Base-by-base conservation (phyloP, 1,284 basidiomycete genomes). In the Fistulinella cinereoalba region DNA sequence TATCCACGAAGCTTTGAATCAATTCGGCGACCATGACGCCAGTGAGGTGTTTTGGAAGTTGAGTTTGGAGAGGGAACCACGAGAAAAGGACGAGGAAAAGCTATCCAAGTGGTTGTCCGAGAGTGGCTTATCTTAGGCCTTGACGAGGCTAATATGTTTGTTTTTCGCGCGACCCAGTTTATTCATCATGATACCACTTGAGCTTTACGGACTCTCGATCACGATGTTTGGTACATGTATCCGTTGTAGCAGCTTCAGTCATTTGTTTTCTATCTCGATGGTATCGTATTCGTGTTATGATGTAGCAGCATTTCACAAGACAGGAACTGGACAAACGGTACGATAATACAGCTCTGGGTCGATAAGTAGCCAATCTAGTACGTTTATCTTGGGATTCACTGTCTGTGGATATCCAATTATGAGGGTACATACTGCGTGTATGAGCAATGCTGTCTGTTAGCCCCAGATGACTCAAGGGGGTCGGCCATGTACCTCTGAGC, bases 51-150 rank as follows among this genome's bases (percentile, higher is more conserved):
- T 81, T 58, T 90, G 85, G 73, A 79, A 85, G 49, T 62, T 83
- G 46, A 83, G 80, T 62, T 58, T 88, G 53, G 71, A 74, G 53
- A 64, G 87, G 21, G 88, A 92, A 59, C 88, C 88, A n/a, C 74
- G 85, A 33, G 88, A 90, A 63, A 73, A 77, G 38, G 85, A 88
- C 49, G 84, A 84, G 50, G 81, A 84, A 61, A 83, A 76, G 69
- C 77, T 88, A 66, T 80, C 81, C 37, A 67, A 78, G 41, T 64
- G 81, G 57, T 63, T 85, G 52, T 77, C 79, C 54, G 82, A 85
- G 56, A 81, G 77, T 48, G 81, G 81, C 9, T 83, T 85, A 62
- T 61, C 79, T 41, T 67, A 37, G 62, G 15, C 5, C 13, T 8
- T 32, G 11, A 32, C 7, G 29, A 7, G n/a, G n/a, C n/a, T n/a